A percentile compares a stretch with the other conserved stretches of the same genome.
phyloP scores from a whole-genome alignment of 78 protist genomes.

The Dictyostelium citrinum region DNA sequence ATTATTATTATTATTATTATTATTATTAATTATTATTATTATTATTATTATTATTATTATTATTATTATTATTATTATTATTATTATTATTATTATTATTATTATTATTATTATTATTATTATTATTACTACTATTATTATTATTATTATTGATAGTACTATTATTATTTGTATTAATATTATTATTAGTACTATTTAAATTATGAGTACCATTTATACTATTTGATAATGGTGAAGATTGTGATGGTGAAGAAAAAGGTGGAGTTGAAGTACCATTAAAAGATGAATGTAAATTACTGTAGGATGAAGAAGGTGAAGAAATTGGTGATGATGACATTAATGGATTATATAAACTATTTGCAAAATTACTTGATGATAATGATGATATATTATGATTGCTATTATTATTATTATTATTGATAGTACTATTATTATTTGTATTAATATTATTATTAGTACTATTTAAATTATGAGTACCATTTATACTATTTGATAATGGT shows the following conservation, averaged over 20 bases:
- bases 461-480: neutral
- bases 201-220: neutral
- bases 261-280: neutral
- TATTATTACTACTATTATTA: neutral
- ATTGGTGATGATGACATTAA: neutral
- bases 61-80: neutral
- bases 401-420: neutral
- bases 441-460: neutral
- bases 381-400: neutral
- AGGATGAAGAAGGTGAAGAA: constrained; percentile 1
- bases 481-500: neutral
- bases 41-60: neutral
- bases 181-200: neutral
- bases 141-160: neutral
- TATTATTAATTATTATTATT: neutral
- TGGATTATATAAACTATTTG: neutral
- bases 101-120: neutral
- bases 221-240: neutral
- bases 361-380: neutral
- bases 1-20: constrained; percentile 2
- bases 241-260: neutral
- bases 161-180: neutral
- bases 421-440: neutral
- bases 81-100: neutral
- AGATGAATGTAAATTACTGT: neutral